A percentile compares a stretch with the other conserved stretches of the same genome.
Evolutionary conservation across 257 asterid genomes (phyloP).

Genomic region (Fraxinus anomala): DNA sequence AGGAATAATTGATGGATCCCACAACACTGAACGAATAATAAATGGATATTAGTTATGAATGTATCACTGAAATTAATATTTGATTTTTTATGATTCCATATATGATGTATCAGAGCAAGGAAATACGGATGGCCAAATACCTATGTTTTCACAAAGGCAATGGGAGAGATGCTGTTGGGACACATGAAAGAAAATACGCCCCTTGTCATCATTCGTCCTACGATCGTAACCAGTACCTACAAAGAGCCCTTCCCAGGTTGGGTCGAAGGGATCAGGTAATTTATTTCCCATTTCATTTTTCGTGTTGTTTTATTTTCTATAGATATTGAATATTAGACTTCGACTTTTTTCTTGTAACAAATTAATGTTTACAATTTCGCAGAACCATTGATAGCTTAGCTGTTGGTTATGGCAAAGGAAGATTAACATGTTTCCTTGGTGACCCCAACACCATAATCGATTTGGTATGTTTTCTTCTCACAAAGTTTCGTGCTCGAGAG

Average conservation of each 20-base stretch:
- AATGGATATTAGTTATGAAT: neutral
- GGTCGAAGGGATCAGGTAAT: conserved; percentile 82
- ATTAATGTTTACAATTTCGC: conserved; percentile 14
- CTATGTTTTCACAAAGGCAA: conserved; percentile 74
- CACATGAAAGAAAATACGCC: conserved; percentile 44
- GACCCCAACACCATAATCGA: conserved; percentile 63
- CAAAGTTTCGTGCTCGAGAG: neutral
- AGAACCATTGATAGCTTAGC: conserved; percentile 89
- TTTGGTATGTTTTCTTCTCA: conserved; percentile 44
- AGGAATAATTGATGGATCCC: neutral
- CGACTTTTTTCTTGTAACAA: neutral
- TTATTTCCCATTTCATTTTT: neutral
- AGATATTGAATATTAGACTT: neutral
- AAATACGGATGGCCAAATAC: conserved; percentile 88
- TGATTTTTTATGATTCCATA: neutral
- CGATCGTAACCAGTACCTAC: conserved; percentile 69
- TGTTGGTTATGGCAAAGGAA: conserved; percentile 88
- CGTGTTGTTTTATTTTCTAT: neutral
- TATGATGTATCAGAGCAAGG: conserved; percentile 49
- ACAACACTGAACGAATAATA: too few species aligned
- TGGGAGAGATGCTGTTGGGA: conserved; percentile 79
- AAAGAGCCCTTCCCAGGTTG: conserved; percentile 89
- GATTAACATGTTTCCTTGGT: conserved; percentile 62
- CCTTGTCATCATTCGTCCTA: conserved; percentile 69
- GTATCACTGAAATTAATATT: too few species aligned